phyloP scores from a whole-genome alignment of 805 yeast species.

The Candida namnaoensis region DNA sequence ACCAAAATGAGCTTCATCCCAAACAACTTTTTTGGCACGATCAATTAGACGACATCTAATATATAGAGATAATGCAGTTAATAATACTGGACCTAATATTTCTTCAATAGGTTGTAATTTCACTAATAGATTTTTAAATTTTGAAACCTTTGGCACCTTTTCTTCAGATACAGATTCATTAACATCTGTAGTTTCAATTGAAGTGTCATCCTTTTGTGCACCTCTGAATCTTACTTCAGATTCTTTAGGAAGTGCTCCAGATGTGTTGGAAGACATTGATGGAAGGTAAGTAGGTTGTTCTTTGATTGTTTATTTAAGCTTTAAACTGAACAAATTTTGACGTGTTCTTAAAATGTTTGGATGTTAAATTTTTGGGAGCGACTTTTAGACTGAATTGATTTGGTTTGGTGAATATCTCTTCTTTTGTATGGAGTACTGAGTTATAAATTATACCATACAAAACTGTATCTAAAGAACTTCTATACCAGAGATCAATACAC shows the following conservation, averaged over 20 bases:
- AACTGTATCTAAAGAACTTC: no score
- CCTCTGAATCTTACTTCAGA: neutral
- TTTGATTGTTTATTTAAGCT: no score
- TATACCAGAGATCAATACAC: no score
- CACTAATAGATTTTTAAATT: no score
- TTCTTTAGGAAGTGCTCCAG: neutral
- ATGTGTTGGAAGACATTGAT: neutral
- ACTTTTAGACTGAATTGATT: no score
- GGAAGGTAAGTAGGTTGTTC: no score
- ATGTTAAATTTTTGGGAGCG: neutral
- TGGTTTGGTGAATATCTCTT: no score
- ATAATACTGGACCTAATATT: constrained; percentile 30
- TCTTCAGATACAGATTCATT: neutral
- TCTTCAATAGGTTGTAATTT: constrained; percentile 6
- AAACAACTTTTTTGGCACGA: constrained; percentile 51
- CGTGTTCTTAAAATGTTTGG: neutral
- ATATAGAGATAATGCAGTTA: constrained; percentile 38
- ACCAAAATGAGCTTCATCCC: constrained; percentile 93
- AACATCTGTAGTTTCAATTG: no score
- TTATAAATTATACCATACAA: no score
- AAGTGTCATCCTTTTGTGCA: neutral
- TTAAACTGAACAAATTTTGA: no score
- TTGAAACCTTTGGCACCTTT: neutral
- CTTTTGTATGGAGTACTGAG: no score
- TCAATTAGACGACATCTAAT: constrained; percentile 56